A percentile compares a stretch with the other conserved stretches of the same genome.
phyloP scores from a whole-genome alignment of 2,329 filamentous ascomycete species.

The Alternaria brassicae region DNA sequence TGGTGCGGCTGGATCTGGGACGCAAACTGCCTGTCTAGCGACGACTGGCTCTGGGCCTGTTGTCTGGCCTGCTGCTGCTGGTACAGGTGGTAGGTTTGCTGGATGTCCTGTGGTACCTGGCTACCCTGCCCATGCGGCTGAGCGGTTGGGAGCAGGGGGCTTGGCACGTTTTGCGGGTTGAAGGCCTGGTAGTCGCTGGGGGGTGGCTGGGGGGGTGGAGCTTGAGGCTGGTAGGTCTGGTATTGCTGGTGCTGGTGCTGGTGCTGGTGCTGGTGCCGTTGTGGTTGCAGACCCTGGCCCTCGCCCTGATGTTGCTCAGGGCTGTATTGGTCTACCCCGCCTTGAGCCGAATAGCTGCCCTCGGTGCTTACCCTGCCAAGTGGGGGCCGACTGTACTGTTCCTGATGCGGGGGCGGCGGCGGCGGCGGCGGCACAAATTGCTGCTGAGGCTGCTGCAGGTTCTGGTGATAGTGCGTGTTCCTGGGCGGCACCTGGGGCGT shows the following conservation, averaged over 20 bases:
- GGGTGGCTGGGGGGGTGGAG: slow-evolving; percentile 30
- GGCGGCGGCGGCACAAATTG: slow-evolving; percentile 38
- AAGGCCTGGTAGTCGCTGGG: slow-evolving; percentile 45
- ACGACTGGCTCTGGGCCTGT: slow-evolving; percentile 31
- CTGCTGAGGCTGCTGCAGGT: slow-evolving; percentile 31
- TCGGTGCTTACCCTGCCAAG: slow-evolving; percentile 50
- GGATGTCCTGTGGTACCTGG: slow-evolving; percentile 33
- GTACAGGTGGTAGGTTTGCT: slow-evolving; percentile 34
- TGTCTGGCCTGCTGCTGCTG: slow-evolving; percentile 32
- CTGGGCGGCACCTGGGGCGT: slow-evolving; percentile 48
- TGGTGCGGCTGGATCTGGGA: slow-evolving; percentile 29
- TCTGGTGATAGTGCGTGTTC: slow-evolving; percentile 42
- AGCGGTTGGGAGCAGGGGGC: slow-evolving; percentile 36
- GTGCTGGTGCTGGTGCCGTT: slow-evolving; percentile 35
- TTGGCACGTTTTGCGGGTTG: slow-evolving; percentile 41
- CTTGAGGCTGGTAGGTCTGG: slow-evolving; percentile 41
- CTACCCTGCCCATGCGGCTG: slow-evolving; percentile 39
- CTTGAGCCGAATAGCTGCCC: slow-evolving; percentile 48
- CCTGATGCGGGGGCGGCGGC: slow-evolving; percentile 39
- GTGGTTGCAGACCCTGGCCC: slow-evolving; percentile 30
- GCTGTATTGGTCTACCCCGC: slow-evolving; percentile 51
- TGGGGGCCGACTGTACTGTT: slow-evolving; percentile 46
- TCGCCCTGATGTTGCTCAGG: slow-evolving; percentile 45
- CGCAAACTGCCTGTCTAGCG: slow-evolving; percentile 32
- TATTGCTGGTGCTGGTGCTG: slow-evolving; percentile 36